Conservation (phyloP, 2,329 filamentous ascomycete genomes). For the Monosporascus sp. region DNA sequence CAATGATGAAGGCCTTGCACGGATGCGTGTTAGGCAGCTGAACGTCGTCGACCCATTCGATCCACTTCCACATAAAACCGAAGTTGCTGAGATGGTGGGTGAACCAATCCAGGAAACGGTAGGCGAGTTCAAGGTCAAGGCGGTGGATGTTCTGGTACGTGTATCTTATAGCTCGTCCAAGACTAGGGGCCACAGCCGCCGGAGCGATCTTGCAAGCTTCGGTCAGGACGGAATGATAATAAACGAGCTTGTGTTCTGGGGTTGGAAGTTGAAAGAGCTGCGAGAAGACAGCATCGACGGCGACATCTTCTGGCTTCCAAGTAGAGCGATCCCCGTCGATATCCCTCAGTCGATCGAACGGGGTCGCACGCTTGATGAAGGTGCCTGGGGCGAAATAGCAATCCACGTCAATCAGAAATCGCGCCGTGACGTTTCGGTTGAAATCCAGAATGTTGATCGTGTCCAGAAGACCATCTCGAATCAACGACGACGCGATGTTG, state of each 20-base stretch:
- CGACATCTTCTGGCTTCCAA: conserved; percentile 97
- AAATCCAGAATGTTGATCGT: conserved; percentile 93
- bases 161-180: conserved; percentile 88
- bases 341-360: conserved; percentile 81
- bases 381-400: conserved; percentile 87
- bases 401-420: conserved; percentile 88
- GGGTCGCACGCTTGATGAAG: conserved; percentile 88
- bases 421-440: conserved; percentile 82
- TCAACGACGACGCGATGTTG: conserved; percentile 72
- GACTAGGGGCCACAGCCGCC: conserved; percentile 88
- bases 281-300: conserved; percentile 95
- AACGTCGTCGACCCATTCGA: conserved; percentile 90
- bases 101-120: conserved; percentile 96
- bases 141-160: conserved; percentile 77
- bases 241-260: conserved; percentile 90
- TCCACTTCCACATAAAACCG: conserved; percentile 99
- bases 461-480: conserved; percentile 82
- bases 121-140: conserved; percentile 80
- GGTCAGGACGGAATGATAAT: conserved; percentile 92
- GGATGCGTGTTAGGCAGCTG: conserved; percentile 72
- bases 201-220: conserved; percentile 95
- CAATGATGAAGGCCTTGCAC: conserved; percentile 87
- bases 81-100: conserved; percentile 97
- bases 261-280: conserved; percentile 84
- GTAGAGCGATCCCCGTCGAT: conserved; percentile 62